Evolutionary conservation across 306 rosid species (phyloP), one percentile per base, ranked within the genome.

Genomic region (Cucurbita ficifolia): DNA sequence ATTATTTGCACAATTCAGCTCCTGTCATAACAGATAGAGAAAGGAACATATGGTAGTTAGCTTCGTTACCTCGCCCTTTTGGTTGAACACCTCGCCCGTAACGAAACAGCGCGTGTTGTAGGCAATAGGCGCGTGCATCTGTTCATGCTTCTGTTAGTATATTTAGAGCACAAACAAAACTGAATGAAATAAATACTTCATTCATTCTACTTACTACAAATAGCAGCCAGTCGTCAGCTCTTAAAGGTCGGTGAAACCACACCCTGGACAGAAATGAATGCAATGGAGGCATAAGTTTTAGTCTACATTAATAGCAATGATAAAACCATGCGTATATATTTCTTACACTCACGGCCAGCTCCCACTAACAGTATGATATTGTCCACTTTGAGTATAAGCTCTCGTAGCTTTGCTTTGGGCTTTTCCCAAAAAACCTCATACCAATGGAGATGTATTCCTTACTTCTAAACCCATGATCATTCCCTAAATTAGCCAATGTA

Each of bases 221-320:
- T 59, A 94, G 76, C 7, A 89, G 18, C 98, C 98, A 94, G 74
- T 94, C 97, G 82, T 94, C 97, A 42, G 97, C 98, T 86, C 87
- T 89, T 24, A 90, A 8, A 76, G 81, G 83, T 42, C 97, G 92
- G 82, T 94, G 97, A 81, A 94, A 94, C 95, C 97, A 91, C 83
- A 94, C 76, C 77, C 98, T 94, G 89, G 49, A 76, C 79, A 21
- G 61, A 60, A 73, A 76, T 42, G 54, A 64, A 72, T 52, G 79
- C 52, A 81, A 55, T 55, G 43, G 53, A 70, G 46, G 70, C 24
- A 75, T n/a, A 16, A 57, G 63, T 45, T 36, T 29, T 58, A n/a
- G 38, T 38, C 51, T 46, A 46, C 78, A 33, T 29, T 59, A 29
- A 1, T 59, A 19, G 3, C 4, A 63, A 40, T 13, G 51, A 61